phyloP scores from a whole-genome alignment of 192 early-diverging fungal species.

The Backusella luteola region DNA sequence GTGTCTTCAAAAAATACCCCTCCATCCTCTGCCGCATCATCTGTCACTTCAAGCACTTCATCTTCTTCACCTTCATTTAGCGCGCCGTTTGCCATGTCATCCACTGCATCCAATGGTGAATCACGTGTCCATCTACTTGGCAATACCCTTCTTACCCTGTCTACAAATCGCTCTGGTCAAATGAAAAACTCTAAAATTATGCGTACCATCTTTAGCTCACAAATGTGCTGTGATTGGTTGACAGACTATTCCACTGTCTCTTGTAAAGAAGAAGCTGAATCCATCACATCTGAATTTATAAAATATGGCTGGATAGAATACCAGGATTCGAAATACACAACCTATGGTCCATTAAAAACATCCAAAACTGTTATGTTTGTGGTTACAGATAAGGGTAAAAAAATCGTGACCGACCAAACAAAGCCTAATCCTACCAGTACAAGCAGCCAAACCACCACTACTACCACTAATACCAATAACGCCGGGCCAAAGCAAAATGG shows the following conservation, averaged over 20 bases:
- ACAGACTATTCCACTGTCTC: slow-evolving; percentile 49
- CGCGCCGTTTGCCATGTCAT: slow-evolving; percentile 17
- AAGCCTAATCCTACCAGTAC: background rate
- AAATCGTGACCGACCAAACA: background rate
- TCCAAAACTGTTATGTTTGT: slow-evolving; percentile 12
- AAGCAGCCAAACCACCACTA: background rate
- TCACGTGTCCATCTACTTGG: slow-evolving; percentile 10
- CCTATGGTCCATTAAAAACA: background rate
- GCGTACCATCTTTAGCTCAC: slow-evolving; percentile 12
- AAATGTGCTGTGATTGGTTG: slow-evolving; percentile 46
- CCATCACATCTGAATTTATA: slow-evolving; percentile 45
- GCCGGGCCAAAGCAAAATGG: background rate
- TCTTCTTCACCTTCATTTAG: slow-evolving; percentile 7
- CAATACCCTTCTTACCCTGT: slow-evolving; percentile 3
- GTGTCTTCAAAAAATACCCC: background rate
- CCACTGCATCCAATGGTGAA: background rate
- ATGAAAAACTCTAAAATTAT: slow-evolving; percentile 6
- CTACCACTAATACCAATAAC: background rate
- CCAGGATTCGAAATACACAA: slow-evolving; percentile 8
- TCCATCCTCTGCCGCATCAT: background rate
- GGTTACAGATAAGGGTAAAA: slow-evolving; percentile 18
- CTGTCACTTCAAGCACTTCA: slow-evolving; percentile 7
- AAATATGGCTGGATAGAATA: slow-evolving; percentile 42
- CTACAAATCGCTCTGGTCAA: background rate
- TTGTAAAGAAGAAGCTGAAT: slow-evolving; percentile 45